These are phyloP conservation scores for Metschnikowia cerradonensis DNA, from an alignment of 805 yeast species.

Conservation along the genomic window DNA sequence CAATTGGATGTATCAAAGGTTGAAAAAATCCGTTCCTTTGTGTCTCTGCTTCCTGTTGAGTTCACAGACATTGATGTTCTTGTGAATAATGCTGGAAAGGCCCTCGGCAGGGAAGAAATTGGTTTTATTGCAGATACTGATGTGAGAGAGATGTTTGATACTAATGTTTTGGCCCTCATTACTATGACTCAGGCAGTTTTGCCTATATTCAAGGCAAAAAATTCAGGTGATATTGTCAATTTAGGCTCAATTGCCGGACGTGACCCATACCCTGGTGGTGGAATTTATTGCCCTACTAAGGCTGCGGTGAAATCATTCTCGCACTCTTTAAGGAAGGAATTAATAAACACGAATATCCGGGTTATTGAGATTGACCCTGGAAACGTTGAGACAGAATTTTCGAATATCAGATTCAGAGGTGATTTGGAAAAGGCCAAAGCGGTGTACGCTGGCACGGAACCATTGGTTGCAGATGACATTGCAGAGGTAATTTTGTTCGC, in stretches of 20 bases:
- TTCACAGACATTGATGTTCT: constrained; percentile 64
- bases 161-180: constrained; percentile 85
- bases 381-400: constrained; percentile 75
- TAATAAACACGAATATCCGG: constrained; percentile 64
- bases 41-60: constrained; percentile 51
- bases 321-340: constrained; percentile 69
- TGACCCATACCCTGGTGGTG: constrained; percentile 76
- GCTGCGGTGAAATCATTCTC: constrained; percentile 71
- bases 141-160: constrained; percentile 70
- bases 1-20: constrained; percentile 41
- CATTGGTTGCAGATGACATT: constrained; percentile 68
- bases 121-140: constrained; percentile 66
- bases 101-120: constrained; percentile 71
- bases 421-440: constrained; percentile 56
- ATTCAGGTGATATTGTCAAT: constrained; percentile 70
- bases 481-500: constrained; percentile 72
- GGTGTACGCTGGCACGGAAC: constrained; percentile 64
- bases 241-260: constrained; percentile 77
- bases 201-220: constrained; percentile 64
- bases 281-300: constrained; percentile 73
- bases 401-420: constrained; percentile 60
- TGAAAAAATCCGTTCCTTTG: constrained; percentile 46
- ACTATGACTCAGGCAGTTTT: constrained; percentile 77
- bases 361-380: constrained; percentile 77
- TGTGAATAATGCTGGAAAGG: constrained; percentile 73